Evolutionary conservation across 345 rosid genomes (phyloP).

Genomic region (Hibiscus trionum): DNA sequence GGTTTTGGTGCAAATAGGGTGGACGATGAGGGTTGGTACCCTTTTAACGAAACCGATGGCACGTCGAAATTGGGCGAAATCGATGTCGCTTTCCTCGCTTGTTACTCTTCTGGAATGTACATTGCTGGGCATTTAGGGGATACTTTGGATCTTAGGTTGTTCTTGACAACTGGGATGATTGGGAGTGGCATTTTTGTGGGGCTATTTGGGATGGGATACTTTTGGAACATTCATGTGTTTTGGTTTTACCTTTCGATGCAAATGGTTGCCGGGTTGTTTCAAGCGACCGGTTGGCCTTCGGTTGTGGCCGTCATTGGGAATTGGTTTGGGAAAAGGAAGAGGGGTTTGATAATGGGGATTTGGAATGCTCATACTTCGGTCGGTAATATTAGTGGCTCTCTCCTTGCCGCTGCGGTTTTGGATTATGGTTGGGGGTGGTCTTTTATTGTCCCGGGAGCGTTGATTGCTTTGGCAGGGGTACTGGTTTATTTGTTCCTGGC

Average conservation of each 20-base stretch:
- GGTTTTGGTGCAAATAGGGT: not conserved
- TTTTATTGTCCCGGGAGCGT: conserved; percentile 67
- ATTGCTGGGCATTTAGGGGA: conserved; percentile 93
- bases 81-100: conserved; percentile 81
- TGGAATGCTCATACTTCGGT: conserved; percentile 98
- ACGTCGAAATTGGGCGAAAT: conserved; percentile 79
- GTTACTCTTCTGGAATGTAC: conserved; percentile 83
- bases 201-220: conserved; percentile 85
- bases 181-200: conserved; percentile 88
- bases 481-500: conserved; percentile 71
- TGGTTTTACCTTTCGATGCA: conserved; percentile 63
- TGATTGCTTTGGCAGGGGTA: conserved; percentile 62
- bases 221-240: conserved; percentile 68
- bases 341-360: conserved; percentile 94
- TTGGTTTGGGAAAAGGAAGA: conserved; percentile 87
- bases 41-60: conserved; percentile 62
- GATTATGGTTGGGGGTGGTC: conserved; percentile 97
- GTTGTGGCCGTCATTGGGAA: conserved; percentile 96
- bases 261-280: conserved; percentile 88
- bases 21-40: conserved; percentile 56
- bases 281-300: conserved; percentile 96
- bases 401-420: conserved; percentile 81
- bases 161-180: conserved; percentile 76
- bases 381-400: conserved; percentile 84
- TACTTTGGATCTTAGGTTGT: conserved; percentile 73